Conservation (phyloP, 306 rosid genomes). For the Cucumis cinereus region DNA sequence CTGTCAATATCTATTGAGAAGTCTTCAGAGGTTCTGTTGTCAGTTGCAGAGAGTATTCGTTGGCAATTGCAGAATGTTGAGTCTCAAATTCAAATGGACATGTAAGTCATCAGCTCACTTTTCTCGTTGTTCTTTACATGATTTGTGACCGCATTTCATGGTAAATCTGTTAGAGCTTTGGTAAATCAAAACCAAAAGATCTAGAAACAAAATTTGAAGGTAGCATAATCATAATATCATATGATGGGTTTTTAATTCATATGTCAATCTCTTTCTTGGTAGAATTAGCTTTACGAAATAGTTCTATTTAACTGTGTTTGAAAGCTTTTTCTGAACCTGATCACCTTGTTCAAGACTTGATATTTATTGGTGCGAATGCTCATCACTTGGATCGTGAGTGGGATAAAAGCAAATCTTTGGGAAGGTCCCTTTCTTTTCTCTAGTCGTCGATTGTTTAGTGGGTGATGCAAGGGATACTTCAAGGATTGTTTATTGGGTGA, state of each 20-base stretch:
- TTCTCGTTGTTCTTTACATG: conserved; percentile 12
- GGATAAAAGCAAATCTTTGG: not conserved
- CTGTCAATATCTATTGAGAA: conserved; percentile 38
- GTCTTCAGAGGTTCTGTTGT: conserved; percentile 61
- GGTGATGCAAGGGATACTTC: not conserved
- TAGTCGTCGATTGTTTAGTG: not conserved
- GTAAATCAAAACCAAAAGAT: conserved; percentile 63
- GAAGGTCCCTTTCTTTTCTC: not conserved
- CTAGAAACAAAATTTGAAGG: conserved; percentile 66
- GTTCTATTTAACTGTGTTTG: not conserved
- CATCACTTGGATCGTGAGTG: not conserved
- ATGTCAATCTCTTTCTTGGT: not conserved
- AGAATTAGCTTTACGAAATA: not conserved
- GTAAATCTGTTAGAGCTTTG: conserved; percentile 40
- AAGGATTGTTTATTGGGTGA: not conserved
- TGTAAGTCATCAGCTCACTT: conserved; percentile 36
- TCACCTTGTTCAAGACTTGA: not conserved
- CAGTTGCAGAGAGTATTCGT: conserved; percentile 52
- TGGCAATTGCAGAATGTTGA: conserved; percentile 65
- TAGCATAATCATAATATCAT: conserved; percentile 12
- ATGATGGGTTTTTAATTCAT: conserved; percentile 8
- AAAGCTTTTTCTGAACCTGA: not conserved
- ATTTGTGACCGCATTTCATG: conserved; percentile 35
- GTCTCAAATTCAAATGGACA: conserved; percentile 59
- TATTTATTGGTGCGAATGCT: not conserved